Conservation (phyloP, 1,139 yeast species). For the Ogataea hybrid region DNA sequence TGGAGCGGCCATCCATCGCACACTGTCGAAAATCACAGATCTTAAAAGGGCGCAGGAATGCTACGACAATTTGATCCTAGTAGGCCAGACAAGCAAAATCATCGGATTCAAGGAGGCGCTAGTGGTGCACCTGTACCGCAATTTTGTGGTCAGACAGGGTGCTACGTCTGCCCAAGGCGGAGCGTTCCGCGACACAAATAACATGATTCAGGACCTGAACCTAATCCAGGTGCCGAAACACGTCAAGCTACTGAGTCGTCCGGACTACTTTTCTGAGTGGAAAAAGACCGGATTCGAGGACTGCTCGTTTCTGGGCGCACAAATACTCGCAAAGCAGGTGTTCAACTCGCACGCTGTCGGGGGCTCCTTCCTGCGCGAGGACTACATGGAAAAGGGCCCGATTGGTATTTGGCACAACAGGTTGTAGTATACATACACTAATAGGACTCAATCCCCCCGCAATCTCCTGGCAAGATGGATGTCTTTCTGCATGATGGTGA, state of each 20-base stretch:
- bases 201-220: conserved; percentile 25
- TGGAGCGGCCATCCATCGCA: conserved; percentile 51
- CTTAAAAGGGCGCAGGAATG: conserved; percentile 74
- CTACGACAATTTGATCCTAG: conserved; percentile 78
- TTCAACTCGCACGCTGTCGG: conserved; percentile 53
- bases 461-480: conserved; percentile 88
- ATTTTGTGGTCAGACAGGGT: conserved; percentile 49
- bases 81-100: conserved; percentile 74
- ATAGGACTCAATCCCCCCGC: conserved; percentile 49
- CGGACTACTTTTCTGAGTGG: conserved; percentile 97
- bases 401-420: conserved; percentile 51
- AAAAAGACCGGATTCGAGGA: conserved; percentile 79
- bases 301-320: conserved; percentile 78
- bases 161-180: conserved; percentile 19
- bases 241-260: conserved; percentile 65
- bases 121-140: conserved; percentile 50
- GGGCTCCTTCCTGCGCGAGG: conserved; percentile 61
- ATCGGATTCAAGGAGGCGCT: conserved; percentile 77
- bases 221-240: conserved; percentile 70
- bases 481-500: conserved; percentile 92
- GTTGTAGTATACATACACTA: conserved; percentile 20
- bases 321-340: conserved; percentile 82
- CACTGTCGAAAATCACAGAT: conserved; percentile 59
- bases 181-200: conserved; percentile 31
- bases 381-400: conserved; percentile 82